phyloP scores from a whole-genome alignment of 352 stramenopile species.

The Phytophthora parvispora region DNA sequence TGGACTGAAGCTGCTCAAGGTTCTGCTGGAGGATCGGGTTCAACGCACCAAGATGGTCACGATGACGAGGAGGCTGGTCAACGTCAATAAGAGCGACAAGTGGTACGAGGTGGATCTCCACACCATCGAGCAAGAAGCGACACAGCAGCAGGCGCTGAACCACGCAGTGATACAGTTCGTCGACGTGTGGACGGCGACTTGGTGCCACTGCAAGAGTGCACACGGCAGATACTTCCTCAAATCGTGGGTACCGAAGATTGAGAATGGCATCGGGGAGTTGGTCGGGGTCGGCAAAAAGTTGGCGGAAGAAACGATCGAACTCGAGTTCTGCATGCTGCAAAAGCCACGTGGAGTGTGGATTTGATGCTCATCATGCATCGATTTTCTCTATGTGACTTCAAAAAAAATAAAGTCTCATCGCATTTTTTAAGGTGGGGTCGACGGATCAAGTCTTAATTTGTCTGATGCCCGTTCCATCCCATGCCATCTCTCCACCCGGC shows the following conservation, averaged over 20 bases:
- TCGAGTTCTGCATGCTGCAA: neutral
- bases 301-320: neutral
- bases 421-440: neutral
- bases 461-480: conserved; percentile 5
- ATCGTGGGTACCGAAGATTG: neutral
- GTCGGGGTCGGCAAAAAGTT: neutral
- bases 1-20: conserved; percentile 25
- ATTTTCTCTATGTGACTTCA: no score
- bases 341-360: neutral
- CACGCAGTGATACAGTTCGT: conserved; percentile 9
- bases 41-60: conserved; percentile 16
- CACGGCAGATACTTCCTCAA: conserved; percentile 22
- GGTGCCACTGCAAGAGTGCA: conserved; percentile 15
- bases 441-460: conserved; percentile 18
- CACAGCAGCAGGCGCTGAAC: conserved; percentile 17
- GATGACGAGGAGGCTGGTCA: conserved; percentile 13
- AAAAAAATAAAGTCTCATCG: no score
- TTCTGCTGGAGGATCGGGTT: conserved; percentile 21
- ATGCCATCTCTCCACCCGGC: conserved; percentile 1
- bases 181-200: conserved; percentile 16
- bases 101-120: conserved; percentile 7
- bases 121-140: conserved; percentile 3
- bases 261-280: neutral
- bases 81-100: conserved; percentile 7
- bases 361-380: neutral